Base-by-base conservation (phyloP, 2,329 filamentous ascomycete species). In the Camillea tinctor region DNA sequence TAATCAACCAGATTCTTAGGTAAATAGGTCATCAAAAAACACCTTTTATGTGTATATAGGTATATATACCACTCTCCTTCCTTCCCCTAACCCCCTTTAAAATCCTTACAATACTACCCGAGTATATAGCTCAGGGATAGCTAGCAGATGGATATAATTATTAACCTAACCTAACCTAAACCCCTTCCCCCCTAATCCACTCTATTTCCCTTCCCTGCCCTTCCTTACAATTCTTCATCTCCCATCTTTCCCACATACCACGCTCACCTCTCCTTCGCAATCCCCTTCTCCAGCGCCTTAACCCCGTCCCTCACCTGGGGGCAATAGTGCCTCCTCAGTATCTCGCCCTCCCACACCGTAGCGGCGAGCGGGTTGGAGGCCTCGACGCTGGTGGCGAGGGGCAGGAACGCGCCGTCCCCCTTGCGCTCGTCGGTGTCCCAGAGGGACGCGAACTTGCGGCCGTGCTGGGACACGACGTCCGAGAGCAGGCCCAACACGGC, bases 371-470 rank as follows among this genome's bases (percentile, higher is more conserved):
- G 93, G 76, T 98, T 98, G 66, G 89, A 93, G 7, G 86, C 88
- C 75, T 97, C 94, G 3, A 96, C 84, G 64, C 89, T 91, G 24
- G 84, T 82, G 51, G 87, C 86, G 50, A 89, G 74, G 0, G 92
- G 82, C 75, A 93, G 90, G 71, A 91, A 98, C 1, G 89, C 85
- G 2, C 95, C 95, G 73, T 98, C 94, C 6, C 94, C 94, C 73
- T 91, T 90, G 54, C 94, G 84, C 79, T 98, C 95, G 73, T 98
- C 94, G 0, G 93, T 96, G 70, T 96, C 88, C 94, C 95, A 99
- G 62, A 99, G 76, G n/a, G 89, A 86, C 44, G 85, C 85, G 50
- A 98, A 85, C 76, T 94, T 96, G 68, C 87, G 88, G 53, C 88
- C 88, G 73, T 99, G 93, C 2, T 88, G 88, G 74, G 91, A 91